Evolutionary conservation across 768 basidiomycete species (phyloP).

Genomic region (Clitopilus hobsonii): DNA sequence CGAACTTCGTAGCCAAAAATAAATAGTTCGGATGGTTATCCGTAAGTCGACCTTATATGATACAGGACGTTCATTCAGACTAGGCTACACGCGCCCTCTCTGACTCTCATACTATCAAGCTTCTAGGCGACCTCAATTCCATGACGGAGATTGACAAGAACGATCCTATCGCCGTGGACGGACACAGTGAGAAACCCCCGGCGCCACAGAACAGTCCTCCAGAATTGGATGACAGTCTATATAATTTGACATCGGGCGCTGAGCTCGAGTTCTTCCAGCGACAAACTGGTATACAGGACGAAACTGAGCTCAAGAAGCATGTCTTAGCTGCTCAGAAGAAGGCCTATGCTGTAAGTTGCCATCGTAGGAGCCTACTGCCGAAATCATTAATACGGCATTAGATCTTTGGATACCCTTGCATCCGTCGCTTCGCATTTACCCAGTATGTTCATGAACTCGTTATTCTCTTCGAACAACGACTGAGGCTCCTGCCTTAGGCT

Average conservation of each 20-base stretch:
- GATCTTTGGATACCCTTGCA: slow-evolving; percentile 34
- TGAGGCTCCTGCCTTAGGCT: slow-evolving; percentile 8
- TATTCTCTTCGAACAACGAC: background rate
- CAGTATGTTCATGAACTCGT: slow-evolving; percentile 14
- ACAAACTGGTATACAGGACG: slow-evolving; percentile 31
- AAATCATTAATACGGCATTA: slow-evolving; percentile 5
- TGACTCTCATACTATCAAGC: background rate
- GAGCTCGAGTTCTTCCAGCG: slow-evolving; percentile 30
- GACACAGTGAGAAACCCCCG: background rate
- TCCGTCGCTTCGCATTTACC: slow-evolving; percentile 28
- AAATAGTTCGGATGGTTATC: background rate
- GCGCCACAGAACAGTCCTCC: background rate
- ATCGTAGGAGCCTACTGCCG: too few species aligned
- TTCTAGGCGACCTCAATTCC: background rate
- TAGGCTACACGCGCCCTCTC: background rate
- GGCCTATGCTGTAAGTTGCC: slow-evolving; percentile 20
- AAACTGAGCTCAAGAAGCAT: slow-evolving; percentile 32
- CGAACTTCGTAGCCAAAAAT: background rate
- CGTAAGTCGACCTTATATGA: background rate
- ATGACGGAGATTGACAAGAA: background rate
- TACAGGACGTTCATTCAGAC: background rate
- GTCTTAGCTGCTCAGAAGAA: slow-evolving; percentile 31
- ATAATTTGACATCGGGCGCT: slow-evolving; percentile 16
- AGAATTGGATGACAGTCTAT: slow-evolving; percentile 18
- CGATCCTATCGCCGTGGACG: background rate